Conservation (phyloP, 139 green algal genomes). For the Limnomonas spitsbergensis region DNA sequence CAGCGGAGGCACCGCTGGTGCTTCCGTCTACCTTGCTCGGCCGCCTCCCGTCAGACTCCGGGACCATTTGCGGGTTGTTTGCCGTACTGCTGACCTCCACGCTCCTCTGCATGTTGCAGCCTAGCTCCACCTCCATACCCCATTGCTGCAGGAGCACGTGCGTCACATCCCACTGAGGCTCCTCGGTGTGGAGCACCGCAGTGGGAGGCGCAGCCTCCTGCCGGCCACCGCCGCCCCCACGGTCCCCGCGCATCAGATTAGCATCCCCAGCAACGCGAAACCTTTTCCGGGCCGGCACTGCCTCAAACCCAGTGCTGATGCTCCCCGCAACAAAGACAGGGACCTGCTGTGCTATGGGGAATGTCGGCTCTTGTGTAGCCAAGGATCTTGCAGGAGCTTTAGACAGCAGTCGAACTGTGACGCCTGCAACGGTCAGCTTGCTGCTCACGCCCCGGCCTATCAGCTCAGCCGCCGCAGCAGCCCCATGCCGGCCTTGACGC, state of each 20-base stretch:
- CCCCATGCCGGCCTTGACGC: neutral
- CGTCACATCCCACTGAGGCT: conserved; percentile 16
- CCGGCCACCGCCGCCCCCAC: neutral
- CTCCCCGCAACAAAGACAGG: too few species aligned
- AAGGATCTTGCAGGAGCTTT: neutral
- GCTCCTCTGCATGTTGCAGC: neutral
- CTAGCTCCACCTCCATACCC: conserved; percentile 21
- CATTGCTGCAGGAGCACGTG: conserved; percentile 24
- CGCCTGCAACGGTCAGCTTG: neutral
- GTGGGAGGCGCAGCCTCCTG: neutral
- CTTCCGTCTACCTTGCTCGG: too few species aligned
- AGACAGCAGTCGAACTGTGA: neutral
- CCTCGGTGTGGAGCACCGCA: neutral
- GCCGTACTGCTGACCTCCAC: neutral
- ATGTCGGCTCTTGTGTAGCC: neutral
- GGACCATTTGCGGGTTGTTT: neutral
- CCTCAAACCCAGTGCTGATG: neutral
- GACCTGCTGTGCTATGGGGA: neutral
- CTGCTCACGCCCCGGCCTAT: neutral
- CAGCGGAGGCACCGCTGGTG: neutral
- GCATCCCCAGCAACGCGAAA: neutral
- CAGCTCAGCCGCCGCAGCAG: neutral
- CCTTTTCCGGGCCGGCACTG: neutral
- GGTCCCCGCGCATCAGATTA: neutral
- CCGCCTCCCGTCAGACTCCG: neutral